phyloP scores from a whole-genome alignment of 768 basidiomycete species.

The Tulasnella sp. region DNA sequence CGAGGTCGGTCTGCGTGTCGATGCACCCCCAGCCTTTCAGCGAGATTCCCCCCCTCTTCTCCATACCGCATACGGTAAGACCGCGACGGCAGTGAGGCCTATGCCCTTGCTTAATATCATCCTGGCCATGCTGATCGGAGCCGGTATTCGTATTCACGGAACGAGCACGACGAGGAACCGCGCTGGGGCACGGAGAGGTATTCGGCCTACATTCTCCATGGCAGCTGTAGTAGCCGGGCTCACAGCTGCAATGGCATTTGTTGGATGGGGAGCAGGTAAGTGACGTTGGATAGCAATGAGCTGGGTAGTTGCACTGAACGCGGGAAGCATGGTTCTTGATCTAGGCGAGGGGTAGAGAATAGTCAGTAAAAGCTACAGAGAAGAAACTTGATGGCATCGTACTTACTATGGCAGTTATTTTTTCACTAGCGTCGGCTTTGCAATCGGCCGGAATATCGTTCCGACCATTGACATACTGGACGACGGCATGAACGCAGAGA shows the following conservation, averaged over 20 bases:
- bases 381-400: neutral
- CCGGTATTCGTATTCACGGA: neutral
- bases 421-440: neutral
- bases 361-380: neutral
- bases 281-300: neutral
- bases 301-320: neutral
- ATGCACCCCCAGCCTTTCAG: slow-evolving; percentile 31
- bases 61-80: slow-evolving; percentile 20
- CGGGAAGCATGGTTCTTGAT: neutral
- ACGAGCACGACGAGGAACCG: neutral
- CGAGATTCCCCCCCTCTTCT: slow-evolving; percentile 16
- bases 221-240: neutral
- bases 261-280: neutral
- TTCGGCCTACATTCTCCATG: slow-evolving; percentile 20
- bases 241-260: neutral
- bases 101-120: neutral
- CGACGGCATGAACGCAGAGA: slow-evolving; percentile 15
- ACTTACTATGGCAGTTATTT: neutral
- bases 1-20: slow-evolving; percentile 30
- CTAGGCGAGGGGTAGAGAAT: no score
- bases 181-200: neutral
- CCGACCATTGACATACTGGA: neutral
- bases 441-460: neutral
- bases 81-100: slow-evolving; percentile 18
- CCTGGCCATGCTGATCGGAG: neutral